These are phyloP conservation scores for Xylaria palmicola DNA, from an alignment of 495 filamentous ascomycete genomes.

Conservation along the genomic window DNA sequence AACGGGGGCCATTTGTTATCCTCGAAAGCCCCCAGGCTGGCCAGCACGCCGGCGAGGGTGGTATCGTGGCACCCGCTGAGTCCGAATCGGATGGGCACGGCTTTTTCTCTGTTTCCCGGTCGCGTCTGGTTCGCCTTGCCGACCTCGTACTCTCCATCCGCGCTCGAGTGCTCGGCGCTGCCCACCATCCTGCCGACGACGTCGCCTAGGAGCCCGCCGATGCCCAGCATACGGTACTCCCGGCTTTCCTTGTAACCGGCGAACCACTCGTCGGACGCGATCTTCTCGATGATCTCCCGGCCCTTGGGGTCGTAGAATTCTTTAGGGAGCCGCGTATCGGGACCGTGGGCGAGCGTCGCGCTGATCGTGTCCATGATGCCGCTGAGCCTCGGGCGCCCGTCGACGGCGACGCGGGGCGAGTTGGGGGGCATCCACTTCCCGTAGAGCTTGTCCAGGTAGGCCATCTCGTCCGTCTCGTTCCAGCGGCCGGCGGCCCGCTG, in stretches of 20 bases:
- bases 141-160: slow-evolving; percentile 54
- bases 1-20: slow-evolving; percentile 81
- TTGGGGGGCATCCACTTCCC: slow-evolving; percentile 82
- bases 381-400: slow-evolving; percentile 77
- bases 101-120: slow-evolving; percentile 53
- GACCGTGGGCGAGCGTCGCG: slow-evolving; percentile 80
- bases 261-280: slow-evolving; percentile 92
- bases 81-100: slow-evolving; percentile 54
- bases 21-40: slow-evolving; percentile 76
- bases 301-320: slow-evolving; percentile 86
- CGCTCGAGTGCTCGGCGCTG: slow-evolving; percentile 60
- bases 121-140: slow-evolving; percentile 35
- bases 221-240: slow-evolving; percentile 85
- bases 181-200: slow-evolving; percentile 81
- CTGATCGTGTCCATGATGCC: slow-evolving; percentile 96
- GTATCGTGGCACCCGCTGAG: slow-evolving; percentile 94
- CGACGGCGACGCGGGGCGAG: slow-evolving; percentile 69
- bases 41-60: slow-evolving; percentile 76
- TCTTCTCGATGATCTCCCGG: slow-evolving; percentile 67
- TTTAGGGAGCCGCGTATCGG: slow-evolving; percentile 68
- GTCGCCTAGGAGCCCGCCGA: slow-evolving; percentile 81
- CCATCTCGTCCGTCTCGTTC: slow-evolving; percentile 82
- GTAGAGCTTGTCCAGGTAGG: slow-evolving; percentile 70
- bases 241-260: slow-evolving; percentile 75
- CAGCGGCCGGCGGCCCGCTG: slow-evolving; percentile 75